Percentiles rank a stretch among this genome's conserved stretches.
Evolutionary conservation across 768 basidiomycete genomes (phyloP).

Genomic region (Mycena vitilis): DNA sequence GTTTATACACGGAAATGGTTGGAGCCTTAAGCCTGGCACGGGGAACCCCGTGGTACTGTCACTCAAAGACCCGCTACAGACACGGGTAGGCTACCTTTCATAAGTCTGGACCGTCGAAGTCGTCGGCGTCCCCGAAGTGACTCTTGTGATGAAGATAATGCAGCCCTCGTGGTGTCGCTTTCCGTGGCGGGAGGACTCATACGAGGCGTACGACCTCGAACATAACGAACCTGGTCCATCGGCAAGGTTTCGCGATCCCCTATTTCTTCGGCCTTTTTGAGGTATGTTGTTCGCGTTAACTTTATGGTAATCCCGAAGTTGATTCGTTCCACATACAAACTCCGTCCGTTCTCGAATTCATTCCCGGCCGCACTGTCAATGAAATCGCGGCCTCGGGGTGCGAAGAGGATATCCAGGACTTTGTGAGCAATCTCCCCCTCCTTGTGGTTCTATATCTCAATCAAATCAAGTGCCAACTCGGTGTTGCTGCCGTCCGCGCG

Average conservation of each 20-base stretch:
- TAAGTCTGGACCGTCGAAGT: slow-evolving; percentile 27
- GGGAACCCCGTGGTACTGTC: background rate
- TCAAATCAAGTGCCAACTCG: too few relatives aligned
- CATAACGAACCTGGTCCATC: slow-evolving; percentile 20
- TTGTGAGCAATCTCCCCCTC: background rate
- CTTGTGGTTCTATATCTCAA: too few relatives aligned
- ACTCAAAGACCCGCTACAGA: slow-evolving; percentile 18
- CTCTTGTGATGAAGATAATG: slow-evolving; percentile 27
- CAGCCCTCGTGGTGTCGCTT: slow-evolving; percentile 24
- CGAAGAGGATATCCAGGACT: slow-evolving; percentile 20
- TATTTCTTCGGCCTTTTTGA: slow-evolving; percentile 28
- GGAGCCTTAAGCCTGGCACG: too few relatives aligned
- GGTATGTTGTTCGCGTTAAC: slow-evolving; percentile 14
- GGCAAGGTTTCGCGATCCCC: slow-evolving; percentile 21
- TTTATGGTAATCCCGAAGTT: background rate
- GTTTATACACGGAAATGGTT: too few relatives aligned
- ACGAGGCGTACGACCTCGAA: slow-evolving; percentile 19
- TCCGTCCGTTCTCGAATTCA: slow-evolving; percentile 24
- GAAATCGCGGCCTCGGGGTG: slow-evolving; percentile 4
- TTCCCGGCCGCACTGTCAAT: slow-evolving; percentile 22
- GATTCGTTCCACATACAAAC: slow-evolving; percentile 21
- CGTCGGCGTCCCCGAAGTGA: slow-evolving; percentile 8
- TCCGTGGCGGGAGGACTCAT: background rate
- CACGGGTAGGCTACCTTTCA: slow-evolving; percentile 13
- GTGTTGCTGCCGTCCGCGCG: too few relatives aligned